phyloP scores from a whole-genome alignment of 2,329 filamentous ascomycete genomes.

The Epichloe elymi region DNA sequence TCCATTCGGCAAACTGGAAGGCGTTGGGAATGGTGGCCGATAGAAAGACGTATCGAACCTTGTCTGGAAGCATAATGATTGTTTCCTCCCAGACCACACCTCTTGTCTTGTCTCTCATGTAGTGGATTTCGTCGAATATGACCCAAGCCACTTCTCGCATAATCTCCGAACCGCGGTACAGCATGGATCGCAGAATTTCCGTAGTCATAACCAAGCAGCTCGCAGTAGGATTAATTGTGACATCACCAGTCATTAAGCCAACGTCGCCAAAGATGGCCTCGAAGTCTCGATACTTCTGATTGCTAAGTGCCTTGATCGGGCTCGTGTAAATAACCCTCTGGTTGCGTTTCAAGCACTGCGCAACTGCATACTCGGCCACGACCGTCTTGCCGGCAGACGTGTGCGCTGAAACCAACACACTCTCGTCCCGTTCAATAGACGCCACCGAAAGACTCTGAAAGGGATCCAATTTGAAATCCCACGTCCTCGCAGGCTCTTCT shows the following conservation, averaged over 20 bases:
- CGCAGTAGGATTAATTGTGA: conserved; percentile 96
- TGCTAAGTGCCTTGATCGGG: conserved; percentile 96
- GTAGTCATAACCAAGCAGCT: conserved; percentile 99
- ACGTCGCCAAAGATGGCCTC: conserved; percentile 92
- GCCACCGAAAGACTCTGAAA: conserved; percentile 93
- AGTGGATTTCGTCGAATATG: conserved; percentile 96
- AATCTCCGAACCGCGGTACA: conserved; percentile 95
- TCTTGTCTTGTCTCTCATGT: conserved; percentile 85
- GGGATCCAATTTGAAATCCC: conserved; percentile 85
- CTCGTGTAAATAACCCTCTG: conserved; percentile 98
- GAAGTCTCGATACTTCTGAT: conserved; percentile 98
- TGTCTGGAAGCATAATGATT: conserved; percentile 93
- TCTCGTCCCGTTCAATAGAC: conserved; percentile 92
- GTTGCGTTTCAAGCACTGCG: conserved; percentile 92
- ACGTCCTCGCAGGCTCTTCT: conserved; percentile 69
- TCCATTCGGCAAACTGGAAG: conserved; percentile 99
- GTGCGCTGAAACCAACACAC: conserved; percentile 90
- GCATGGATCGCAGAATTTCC: conserved; percentile 96
- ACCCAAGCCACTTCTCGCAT: conserved; percentile 99
- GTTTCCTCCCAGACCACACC: conserved; percentile 99
- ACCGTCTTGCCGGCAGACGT: conserved; percentile 98
- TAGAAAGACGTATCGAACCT: conserved; percentile 96
- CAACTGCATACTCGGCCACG: conserved; percentile 94
- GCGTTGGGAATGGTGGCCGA: conserved; percentile 98
- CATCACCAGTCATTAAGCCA: conserved; percentile 96